Evolutionary conservation across 805 yeast species (phyloP).

Genomic region (Yueomyces sinensis): DNA sequence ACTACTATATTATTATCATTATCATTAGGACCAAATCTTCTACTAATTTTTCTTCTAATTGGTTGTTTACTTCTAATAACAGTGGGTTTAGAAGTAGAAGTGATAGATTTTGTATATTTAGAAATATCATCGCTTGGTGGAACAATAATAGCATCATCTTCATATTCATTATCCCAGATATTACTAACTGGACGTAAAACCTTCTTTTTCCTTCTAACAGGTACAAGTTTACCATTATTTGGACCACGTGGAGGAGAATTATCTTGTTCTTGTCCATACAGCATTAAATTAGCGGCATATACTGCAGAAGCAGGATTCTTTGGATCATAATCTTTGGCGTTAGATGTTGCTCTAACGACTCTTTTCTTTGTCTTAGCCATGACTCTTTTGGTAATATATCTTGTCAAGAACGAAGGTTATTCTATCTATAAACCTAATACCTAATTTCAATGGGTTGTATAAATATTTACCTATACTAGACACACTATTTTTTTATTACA

Average conservation of each 20-base stretch:
- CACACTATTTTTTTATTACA: too few relatives aligned
- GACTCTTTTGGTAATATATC: too few relatives aligned
- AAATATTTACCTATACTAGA: too few relatives aligned
- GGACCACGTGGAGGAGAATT: not conserved
- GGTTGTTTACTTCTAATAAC: not conserved
- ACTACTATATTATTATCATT: not conserved
- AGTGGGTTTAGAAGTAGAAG: not conserved
- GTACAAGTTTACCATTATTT: not conserved
- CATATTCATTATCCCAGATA: not conserved
- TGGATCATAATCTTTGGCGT: too few relatives aligned
- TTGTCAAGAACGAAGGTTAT: too few relatives aligned
- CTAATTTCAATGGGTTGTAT: too few relatives aligned
- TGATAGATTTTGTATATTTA: not conserved
- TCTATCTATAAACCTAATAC: too few relatives aligned
- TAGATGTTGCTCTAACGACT: too few relatives aligned
- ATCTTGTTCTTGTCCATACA: not conserved
- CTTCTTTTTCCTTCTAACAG: not conserved
- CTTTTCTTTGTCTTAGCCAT: too few relatives aligned
- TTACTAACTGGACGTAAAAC: not conserved
- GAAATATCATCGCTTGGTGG: not conserved
- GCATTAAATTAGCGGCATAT: not conserved
- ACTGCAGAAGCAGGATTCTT: not conserved
- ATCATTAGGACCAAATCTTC: not conserved
- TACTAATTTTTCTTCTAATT: not conserved
- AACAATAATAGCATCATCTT: not conserved